Conservation (phyloP, 371 early-diverging fungal species). For the Scutellospora calospora region DNA sequence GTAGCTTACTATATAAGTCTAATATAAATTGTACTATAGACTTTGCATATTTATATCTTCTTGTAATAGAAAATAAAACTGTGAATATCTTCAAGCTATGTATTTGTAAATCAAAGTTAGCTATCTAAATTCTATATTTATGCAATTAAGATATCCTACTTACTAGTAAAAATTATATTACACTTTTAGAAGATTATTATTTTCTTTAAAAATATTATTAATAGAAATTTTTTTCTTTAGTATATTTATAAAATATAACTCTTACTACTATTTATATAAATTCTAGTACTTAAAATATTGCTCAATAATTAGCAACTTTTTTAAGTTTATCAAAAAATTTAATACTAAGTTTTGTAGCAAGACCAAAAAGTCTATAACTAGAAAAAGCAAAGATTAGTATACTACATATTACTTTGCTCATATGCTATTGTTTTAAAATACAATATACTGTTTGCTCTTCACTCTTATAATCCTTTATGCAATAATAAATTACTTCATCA, state of each 20-base stretch:
- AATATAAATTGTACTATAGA: too few species aligned
- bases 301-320: background rate
- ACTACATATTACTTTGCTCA: conserved; percentile 9
- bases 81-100: too few species aligned
- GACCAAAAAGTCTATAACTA: background rate
- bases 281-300: background rate
- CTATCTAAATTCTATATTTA: too few species aligned
- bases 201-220: background rate
- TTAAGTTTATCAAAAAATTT: background rate
- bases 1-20: too few species aligned
- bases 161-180: background rate
- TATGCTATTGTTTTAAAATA: conserved; percentile 5
- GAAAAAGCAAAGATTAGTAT: background rate
- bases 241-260: background rate
- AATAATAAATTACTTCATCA: too few species aligned
- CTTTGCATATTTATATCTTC: too few species aligned
- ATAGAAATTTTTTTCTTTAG: background rate
- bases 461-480: background rate
- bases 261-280: background rate
- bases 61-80: too few species aligned
- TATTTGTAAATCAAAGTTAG: too few species aligned
- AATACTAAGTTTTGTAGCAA: background rate
- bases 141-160: too few species aligned
- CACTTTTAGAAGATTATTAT: conserved; percentile 23
- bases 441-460: conserved; percentile 1